Evolutionary conservation across 805 yeast species (phyloP).

Genomic region (Saccharomyces kudriavzevii): DNA sequence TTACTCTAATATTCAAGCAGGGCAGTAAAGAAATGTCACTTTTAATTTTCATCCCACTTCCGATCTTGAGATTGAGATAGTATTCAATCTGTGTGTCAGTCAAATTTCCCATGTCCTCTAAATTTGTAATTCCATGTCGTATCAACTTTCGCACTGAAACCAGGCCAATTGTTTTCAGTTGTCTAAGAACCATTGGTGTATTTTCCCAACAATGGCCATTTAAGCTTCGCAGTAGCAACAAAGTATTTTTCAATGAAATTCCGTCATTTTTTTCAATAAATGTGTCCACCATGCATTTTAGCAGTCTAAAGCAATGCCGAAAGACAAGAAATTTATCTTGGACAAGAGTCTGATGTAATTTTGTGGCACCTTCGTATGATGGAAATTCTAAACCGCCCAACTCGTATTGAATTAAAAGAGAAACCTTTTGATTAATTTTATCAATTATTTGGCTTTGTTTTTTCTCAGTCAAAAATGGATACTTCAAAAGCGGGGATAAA

Average conservation of each 20-base stretch:
- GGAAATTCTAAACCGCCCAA: constrained; percentile 45
- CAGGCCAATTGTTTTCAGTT: constrained; percentile 40
- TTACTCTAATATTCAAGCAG: constrained; percentile 20
- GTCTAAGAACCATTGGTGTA: constrained; percentile 37
- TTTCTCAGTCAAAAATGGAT: constrained; percentile 29
- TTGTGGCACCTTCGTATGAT: constrained; percentile 33
- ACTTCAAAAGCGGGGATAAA: constrained; percentile 32
- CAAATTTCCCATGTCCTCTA: constrained; percentile 28
- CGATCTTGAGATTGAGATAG: constrained; percentile 35
- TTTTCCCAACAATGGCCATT: constrained; percentile 46
- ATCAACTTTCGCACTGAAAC: constrained; percentile 34
- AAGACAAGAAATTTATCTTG: constrained; percentile 40
- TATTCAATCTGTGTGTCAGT: constrained; percentile 34
- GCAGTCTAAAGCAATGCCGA: constrained; percentile 36
- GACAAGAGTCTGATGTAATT: constrained; percentile 33
- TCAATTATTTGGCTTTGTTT: constrained; percentile 21
- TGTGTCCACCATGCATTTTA: constrained; percentile 39
- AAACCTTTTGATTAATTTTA: constrained; percentile 32
- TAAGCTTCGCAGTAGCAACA: constrained; percentile 35
- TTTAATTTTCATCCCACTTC: constrained; percentile 34
- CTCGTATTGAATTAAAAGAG: constrained; percentile 40
- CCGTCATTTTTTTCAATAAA: constrained; percentile 37
- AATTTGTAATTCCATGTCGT: constrained; percentile 28
- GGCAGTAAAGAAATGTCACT: constrained; percentile 34
- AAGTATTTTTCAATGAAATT: constrained; percentile 32